Base-by-base conservation (phyloP, 495 filamentous ascomycete genomes). In the Neurospora discreta region DNA sequence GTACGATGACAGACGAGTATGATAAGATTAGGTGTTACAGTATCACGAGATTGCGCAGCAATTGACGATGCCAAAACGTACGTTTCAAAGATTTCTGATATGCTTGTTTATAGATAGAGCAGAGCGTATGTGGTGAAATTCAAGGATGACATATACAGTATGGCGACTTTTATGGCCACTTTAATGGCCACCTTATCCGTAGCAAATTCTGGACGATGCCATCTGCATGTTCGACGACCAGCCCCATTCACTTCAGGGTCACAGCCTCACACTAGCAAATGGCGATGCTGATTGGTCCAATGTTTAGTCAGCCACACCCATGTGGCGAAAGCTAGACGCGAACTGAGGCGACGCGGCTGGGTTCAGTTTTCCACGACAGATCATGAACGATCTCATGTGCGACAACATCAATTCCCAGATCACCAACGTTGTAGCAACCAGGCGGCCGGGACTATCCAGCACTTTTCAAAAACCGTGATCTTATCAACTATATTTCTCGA, bases 131-230 rank as follows among this genome's bases (percentile, higher is more conserved):
- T 11, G 20, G 5, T 30, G 46, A 58, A 13, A 13, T 58, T 3
- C 20, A 26, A 26, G 15, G 20, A 58, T 58, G 11, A 58, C 23
- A 15, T 58, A 26, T 58, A 23, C 46, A 58, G 11, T 26, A 15
- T 26, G 23, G 46, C 11, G 46, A 58, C 5, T 15, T 46, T 10
- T 52, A 52, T 16, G 39, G 68, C 58, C 52, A 33, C 36, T 7
- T 68, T 39, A 26, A 52, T 16, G 39, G 68, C 58, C 52, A 33
- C 36, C 3, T 68, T 39, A 26, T 13, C 30, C 8, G 40, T 23
- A 36, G 20, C 20, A 18, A 39, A 18, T 76, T 76, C 73, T 67
- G 39, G 75, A 73, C 70, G 67, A 71, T 76, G 72, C 71, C 11
- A 26, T 58, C 20, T 58, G 46, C 1, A 26, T 58, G 23, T 58